Conservation (phyloP, 164 flowering plant genomes). For the Kalanchoe fedtschenkoi region DNA sequence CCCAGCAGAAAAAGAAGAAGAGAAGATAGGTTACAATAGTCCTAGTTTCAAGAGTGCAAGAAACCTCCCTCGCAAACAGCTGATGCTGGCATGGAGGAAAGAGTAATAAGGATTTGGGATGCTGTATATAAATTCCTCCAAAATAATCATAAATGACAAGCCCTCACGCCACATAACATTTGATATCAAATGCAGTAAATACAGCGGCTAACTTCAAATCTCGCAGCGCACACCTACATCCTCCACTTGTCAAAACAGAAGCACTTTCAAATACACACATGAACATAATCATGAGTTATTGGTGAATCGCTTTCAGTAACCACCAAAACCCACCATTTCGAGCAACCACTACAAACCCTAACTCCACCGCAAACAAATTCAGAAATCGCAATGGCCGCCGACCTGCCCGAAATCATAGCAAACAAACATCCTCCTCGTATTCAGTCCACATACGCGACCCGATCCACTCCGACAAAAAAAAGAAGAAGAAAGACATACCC, state of each 20-base stretch:
- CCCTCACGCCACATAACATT: neutral
- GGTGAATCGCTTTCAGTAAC: neutral
- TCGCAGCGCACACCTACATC: neutral
- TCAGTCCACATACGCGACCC: neutral
- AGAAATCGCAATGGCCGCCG: neutral
- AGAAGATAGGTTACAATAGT: neutral
- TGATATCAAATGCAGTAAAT: neutral
- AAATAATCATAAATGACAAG: neutral
- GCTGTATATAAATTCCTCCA: neutral
- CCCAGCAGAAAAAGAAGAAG: neutral
- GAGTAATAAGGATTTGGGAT: neutral
- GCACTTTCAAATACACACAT: neutral
- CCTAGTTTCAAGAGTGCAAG: neutral
- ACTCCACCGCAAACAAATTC: neutral
- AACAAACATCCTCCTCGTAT: neutral
- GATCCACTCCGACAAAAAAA: neutral
- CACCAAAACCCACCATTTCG: neutral
- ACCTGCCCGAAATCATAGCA: neutral
- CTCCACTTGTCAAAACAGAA: neutral
- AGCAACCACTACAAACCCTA: neutral
- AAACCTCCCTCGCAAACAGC: neutral
- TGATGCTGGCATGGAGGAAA: neutral
- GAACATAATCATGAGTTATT: neutral
- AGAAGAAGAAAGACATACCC: neutral
- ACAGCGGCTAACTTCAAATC: neutral